These are phyloP conservation scores for Tetracentron sinense DNA, from an alignment of 164 flowering plant genomes.

Conservation along the genomic window DNA sequence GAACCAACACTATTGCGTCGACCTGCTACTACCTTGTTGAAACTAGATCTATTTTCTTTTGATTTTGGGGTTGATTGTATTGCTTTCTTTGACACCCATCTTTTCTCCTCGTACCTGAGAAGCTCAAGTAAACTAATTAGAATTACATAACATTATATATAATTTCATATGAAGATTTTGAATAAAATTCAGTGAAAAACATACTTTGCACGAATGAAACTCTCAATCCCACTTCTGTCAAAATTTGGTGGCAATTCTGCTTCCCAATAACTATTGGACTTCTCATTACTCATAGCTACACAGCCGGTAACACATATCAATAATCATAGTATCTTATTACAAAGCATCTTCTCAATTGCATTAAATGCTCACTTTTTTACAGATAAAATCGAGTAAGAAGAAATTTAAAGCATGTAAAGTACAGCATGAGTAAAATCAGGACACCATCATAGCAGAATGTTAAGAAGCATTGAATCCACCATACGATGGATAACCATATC, in stretches of 20 bases:
- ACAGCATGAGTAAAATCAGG: background rate
- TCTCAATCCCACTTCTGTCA: conserved; percentile 57
- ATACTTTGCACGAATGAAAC: conserved; percentile 69
- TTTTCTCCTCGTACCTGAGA: conserved; percentile 51
- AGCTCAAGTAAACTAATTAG: background rate
- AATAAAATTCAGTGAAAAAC: conserved; percentile 6
- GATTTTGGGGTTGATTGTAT: conserved; percentile 19
- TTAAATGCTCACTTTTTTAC: background rate
- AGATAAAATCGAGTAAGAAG: background rate
- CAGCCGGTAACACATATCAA: background rate
- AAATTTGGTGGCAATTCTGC: conserved; percentile 69
- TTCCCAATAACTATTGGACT: conserved; percentile 76
- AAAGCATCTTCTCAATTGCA: background rate
- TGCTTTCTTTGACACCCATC: conserved; percentile 42
- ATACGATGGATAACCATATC: background rate
- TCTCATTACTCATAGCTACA: conserved; percentile 73
- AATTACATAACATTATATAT: background rate
- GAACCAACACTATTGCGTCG: background rate
- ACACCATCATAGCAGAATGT: background rate
- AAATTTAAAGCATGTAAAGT: background rate
- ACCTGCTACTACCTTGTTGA: conserved; percentile 12
- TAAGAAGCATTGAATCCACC: background rate
- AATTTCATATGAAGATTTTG: background rate
- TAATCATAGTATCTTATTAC: background rate
- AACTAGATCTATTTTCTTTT: conserved; percentile 19